Evolutionary conservation across 495 filamentous ascomycete genomes (phyloP), one percentile per base, ranked within the genome.

Genomic region (Hyaloscypha hepaticicola): DNA sequence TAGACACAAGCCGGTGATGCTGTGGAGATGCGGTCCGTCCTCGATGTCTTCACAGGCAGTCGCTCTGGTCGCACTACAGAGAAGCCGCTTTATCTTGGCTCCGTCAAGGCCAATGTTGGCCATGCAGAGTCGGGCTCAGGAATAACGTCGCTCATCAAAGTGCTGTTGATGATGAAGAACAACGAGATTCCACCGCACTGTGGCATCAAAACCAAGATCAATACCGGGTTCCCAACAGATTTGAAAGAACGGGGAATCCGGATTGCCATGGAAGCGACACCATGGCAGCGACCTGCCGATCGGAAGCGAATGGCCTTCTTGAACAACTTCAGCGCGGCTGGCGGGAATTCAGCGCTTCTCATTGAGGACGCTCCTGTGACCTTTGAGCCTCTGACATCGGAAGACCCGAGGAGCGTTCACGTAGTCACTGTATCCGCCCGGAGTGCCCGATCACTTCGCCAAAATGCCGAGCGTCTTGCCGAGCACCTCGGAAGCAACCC

Each of bases 101-200:
- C 93, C 0, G 86, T 69, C 3, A 87, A 88, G 68, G 83, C 93
- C 1, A 97, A 96, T 61, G 82, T 97, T 26, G 93, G 93, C 1
- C 93, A 97, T 74, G 92, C 86, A 38, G 93, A 97, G 72, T 89
- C 92, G 34, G 91, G 88, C 0, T 95, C 93, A 51, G 93, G 93
- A 2, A 79, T 97, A 24, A 81, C 90, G 72, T 96, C 79, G 7
- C 63, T 88, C 12, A 82, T 88, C 53, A 88, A 97, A 76, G 86
- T 95, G 1, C 74, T 97, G 58, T 73, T 96, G 75, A 96, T 97
- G 92, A 77, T 96, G 93, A 70, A 90, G 87, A 68, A 80, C 64
- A 80, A 78, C 31, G 76, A 79, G 34, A 96, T 97, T 55, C 91
- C 92, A 5, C 89, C 91, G 7, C 91, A 95, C 65, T 87, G 89